Evolutionary conservation across 768 basidiomycete species (phyloP), one percentile per base, ranked within the genome.

Genomic region (Agaricus subrufescens): DNA sequence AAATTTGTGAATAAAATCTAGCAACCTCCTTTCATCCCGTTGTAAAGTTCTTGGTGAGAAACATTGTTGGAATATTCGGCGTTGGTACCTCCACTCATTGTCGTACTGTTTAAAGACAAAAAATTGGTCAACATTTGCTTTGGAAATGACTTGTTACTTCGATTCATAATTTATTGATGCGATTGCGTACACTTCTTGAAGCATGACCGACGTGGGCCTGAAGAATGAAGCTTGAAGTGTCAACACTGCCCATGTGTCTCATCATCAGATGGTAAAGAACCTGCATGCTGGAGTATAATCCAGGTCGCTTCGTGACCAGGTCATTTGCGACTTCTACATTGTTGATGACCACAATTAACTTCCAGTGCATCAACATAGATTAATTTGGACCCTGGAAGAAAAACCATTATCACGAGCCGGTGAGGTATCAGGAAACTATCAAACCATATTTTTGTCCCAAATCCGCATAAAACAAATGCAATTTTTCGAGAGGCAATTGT

Each of bases 221-320:
- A 27, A 15, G 12, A 19, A 3, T 23, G 12, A 12, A 4, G 19
- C 19, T 19, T 19, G 19, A 19, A 19, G 19, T 19, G 19, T 19
- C 19, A 19, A 19, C 19, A 19, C 19, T 19, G 19, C 19, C 19
- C 19, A 19, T 19, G 19, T 19, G 19, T 19, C 19, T 19, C 19
- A 19, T 19, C 19, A 19, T 19, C 19, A 6, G 10, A 10, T 5
- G 31, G 10, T 12, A 25, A 2, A 5, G 4, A 19, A 26, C 55
- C 12, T 40, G 60, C 58, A 80, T 73, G 58, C 81, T 80, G 4
- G 84, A 83, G 59, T 84, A 85, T 45, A 80, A 81, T 15, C 67
- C 62, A n/a, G 78, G 80, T 4, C 80, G 71, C 57, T 77, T 83
- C 48, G 84, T 83, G 43, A 86, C 77, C 1, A 85, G 74, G 31